A percentile compares a stretch with the other conserved stretches of the same genome.
These are phyloP conservation scores for Candida boleticola DNA, from an alignment of 805 yeast genomes.

Conservation along the genomic window DNA sequence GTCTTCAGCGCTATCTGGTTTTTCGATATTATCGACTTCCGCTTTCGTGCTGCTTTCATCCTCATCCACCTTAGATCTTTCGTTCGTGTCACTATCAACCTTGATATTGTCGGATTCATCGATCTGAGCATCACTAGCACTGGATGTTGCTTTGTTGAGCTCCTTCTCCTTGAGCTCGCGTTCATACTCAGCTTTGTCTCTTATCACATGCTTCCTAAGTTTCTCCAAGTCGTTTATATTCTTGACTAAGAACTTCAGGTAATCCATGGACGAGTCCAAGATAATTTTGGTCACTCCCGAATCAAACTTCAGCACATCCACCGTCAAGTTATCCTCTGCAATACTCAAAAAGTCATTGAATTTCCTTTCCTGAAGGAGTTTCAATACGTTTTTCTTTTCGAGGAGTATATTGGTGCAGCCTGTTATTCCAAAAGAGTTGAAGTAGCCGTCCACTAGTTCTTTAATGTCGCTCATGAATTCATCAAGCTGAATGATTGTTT, in stretches of 20 bases:
- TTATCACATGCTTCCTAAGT: not conserved
- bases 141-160: too few species aligned
- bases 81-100: too few species aligned
- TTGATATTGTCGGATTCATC: too few species aligned
- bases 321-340: constrained; percentile 17
- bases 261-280: constrained; percentile 17
- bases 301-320: constrained; percentile 19
- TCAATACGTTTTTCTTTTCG: constrained; percentile 10
- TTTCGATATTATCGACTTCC: too few species aligned
- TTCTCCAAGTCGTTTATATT: constrained; percentile 17
- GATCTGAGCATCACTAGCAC: too few species aligned
- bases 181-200: too few species aligned
- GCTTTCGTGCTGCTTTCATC: too few species aligned
- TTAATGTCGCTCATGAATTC: constrained; percentile 11
- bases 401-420: constrained; percentile 5
- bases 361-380: constrained; percentile 11
- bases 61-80: too few species aligned
- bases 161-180: too few species aligned
- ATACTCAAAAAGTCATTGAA: constrained; percentile 21
- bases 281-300: constrained; percentile 20
- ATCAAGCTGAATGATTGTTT: constrained; percentile 8
- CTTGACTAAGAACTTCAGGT: constrained; percentile 18
- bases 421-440: constrained; percentile 8
- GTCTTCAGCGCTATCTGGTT: not conserved
- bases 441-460: constrained; percentile 8